Evolutionary conservation across 176 grass and related monocot genomes (phyloP).

Genomic region (Lolium perenne): DNA sequence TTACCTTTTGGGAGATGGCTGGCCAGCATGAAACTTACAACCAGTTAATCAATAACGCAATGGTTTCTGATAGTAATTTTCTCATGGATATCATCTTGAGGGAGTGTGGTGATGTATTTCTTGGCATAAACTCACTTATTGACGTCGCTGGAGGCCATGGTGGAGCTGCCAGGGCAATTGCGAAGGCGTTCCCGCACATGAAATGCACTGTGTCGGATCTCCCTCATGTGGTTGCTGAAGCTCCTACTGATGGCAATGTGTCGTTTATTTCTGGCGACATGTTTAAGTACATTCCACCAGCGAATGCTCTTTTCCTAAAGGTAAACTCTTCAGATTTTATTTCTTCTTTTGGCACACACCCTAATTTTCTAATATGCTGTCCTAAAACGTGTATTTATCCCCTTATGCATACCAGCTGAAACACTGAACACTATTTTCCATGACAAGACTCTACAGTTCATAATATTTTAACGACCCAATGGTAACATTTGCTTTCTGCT

Average conservation of each 20-base stretch:
- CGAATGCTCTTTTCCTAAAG: constrained; percentile 55
- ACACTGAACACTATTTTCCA: not conserved
- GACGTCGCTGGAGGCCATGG: constrained; percentile 56
- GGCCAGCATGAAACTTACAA: not conserved
- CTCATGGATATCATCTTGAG: constrained; percentile 33
- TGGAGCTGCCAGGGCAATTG: constrained; percentile 31
- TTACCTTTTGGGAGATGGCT: constrained; percentile 27
- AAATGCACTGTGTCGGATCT: constrained; percentile 59
- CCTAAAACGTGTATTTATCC: not conserved
- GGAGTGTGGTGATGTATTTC: constrained; percentile 29
- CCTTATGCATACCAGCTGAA: not conserved
- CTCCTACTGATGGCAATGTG: constrained; percentile 8
- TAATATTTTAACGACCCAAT: not conserved
- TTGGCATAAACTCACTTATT: constrained; percentile 45
- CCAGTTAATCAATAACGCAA: constrained; percentile 36
- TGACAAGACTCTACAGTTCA: not conserved
- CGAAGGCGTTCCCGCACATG: constrained; percentile 42
- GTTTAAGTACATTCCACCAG: constrained; percentile 51
- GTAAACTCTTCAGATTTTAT: constrained; percentile 2
- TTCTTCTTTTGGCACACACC: not conserved
- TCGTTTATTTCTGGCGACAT: constrained; percentile 50
- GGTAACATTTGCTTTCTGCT: not conserved
- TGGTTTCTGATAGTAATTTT: constrained; percentile 45
- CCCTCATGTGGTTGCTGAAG: constrained; percentile 46
- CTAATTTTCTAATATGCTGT: not conserved